Evolutionary conservation across 257 asterid genomes (phyloP), one percentile per base, ranked within the genome.

Genomic region (Phtheirospermum japonicum): DNA sequence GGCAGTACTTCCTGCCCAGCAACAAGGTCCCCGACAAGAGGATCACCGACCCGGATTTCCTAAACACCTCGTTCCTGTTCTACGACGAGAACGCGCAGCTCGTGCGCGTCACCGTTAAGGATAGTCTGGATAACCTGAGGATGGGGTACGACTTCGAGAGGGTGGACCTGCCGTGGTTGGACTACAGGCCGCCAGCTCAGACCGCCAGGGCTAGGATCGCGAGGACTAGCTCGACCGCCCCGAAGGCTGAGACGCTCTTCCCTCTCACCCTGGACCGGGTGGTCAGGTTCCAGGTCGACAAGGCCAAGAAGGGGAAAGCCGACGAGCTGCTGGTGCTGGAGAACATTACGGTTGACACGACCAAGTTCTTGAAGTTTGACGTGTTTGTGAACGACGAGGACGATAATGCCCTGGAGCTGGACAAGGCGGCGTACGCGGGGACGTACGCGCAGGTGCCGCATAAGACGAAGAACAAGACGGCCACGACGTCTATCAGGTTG

Each of bases 301-400:
- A 82, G 61, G 53, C 81, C 0, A 79, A 69, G 66, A 79, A 64
- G 16, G 55, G 79, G 17, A 64, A 66, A 16, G 80, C 80, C 2
- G 88, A 79, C 26, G 88, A 82, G 45, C 26, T 76, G 4, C 63
- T 82, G 32, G 73, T 76, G 42, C 64, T 81, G 11, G 75, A 70
- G 16, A 54, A 76, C 7, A 79, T 76, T 0, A 65, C 71, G 0
- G 71, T 76, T 0, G 77, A 79, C 17, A 67, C 65, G 6, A 66
- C 76, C 3, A 77, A 67, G 61, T 80, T 76, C 49, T 65, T 73
- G 4, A 85, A 83, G 67, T 82, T 85, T 7, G 94, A 85, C 7
- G 82, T 85, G 5, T 82, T 70, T 12, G 77, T 85, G n/a, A 76
- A 85, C 45, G 94, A 85, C 6, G 94, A 85, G 8, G 90, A 85